Evolutionary conservation across 1,284 basidiomycete genomes (phyloP).

Genomic region (Ganoderma boninense): DNA sequence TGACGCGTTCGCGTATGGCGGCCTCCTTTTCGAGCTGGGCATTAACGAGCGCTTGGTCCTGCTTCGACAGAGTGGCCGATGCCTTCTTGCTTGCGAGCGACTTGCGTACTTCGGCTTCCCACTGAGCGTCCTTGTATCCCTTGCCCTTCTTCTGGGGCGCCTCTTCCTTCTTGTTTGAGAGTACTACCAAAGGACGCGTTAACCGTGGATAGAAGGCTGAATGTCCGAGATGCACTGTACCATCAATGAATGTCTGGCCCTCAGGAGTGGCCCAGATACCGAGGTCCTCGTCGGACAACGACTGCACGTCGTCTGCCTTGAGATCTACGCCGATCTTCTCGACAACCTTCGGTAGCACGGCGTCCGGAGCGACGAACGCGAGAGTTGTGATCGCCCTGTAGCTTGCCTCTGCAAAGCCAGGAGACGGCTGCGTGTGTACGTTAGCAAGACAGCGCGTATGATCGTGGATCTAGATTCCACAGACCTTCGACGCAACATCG

Average conservation of each 20-base stretch:
- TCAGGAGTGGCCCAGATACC: slow-evolving; percentile 88
- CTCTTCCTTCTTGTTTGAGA: slow-evolving; percentile 64
- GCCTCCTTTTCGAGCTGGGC: slow-evolving; percentile 85
- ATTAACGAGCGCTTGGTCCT: slow-evolving; percentile 82
- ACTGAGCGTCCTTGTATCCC: slow-evolving; percentile 86
- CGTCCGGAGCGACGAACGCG: slow-evolving; percentile 78
- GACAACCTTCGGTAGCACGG: slow-evolving; percentile 75
- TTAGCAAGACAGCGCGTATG: background rate
- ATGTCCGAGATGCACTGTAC: slow-evolving; percentile 48
- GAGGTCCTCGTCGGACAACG: slow-evolving; percentile 77
- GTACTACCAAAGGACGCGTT: slow-evolving; percentile 54
- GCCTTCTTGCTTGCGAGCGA: slow-evolving; percentile 80
- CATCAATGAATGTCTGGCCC: slow-evolving; percentile 82
- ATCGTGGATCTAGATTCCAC: background rate
- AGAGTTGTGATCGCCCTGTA: slow-evolving; percentile 82
- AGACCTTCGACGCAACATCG: slow-evolving; percentile 53
- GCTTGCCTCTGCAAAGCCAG: slow-evolving; percentile 68
- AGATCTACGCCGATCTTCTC: slow-evolving; percentile 73
- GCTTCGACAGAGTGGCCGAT: slow-evolving; percentile 74
- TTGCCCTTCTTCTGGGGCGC: slow-evolving; percentile 79
- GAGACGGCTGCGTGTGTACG: slow-evolving; percentile 8
- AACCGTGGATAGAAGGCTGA: background rate
- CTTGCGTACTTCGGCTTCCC: slow-evolving; percentile 93
- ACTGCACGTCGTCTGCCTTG: slow-evolving; percentile 60
- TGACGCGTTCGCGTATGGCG: slow-evolving; percentile 68